Conservation (phyloP, 495 filamentous ascomycete species). For the Lophiotrema nucula region DNA sequence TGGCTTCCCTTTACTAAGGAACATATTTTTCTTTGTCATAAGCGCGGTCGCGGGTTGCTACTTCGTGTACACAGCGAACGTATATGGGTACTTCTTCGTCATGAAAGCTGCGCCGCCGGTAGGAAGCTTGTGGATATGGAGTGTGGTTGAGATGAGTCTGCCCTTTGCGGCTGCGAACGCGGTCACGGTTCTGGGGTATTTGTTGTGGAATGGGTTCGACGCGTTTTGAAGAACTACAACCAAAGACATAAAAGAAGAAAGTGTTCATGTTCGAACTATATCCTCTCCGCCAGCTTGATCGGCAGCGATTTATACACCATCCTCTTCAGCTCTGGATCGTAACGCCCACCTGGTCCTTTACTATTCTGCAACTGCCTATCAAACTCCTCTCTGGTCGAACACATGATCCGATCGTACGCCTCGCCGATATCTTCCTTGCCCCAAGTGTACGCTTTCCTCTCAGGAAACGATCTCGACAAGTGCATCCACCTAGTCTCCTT, state of each 20-base stretch:
- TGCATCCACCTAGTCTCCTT: constrained; percentile 15
- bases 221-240: constrained; percentile 15
- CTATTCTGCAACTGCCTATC: constrained; percentile 14
- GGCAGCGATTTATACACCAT: constrained; percentile 17
- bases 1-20: constrained; percentile 45
- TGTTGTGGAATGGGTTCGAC: constrained; percentile 71
- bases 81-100: constrained; percentile 73
- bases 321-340: constrained; percentile 9
- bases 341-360: constrained; percentile 12
- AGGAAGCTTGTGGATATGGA: constrained; percentile 94
- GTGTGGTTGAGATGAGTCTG: constrained; percentile 81
- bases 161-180: constrained; percentile 62
- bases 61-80: constrained; percentile 77
- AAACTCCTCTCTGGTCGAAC: constrained; percentile 22
- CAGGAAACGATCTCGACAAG: not conserved
- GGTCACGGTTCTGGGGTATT: constrained; percentile 59
- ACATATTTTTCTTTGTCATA: constrained; percentile 59
- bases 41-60: constrained; percentile 65
- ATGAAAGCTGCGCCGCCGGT: constrained; percentile 89
- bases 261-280: not conserved
- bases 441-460: constrained; percentile 1
- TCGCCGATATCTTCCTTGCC: constrained; percentile 5
- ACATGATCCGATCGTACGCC: constrained; percentile 20
- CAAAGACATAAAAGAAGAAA: not conserved
- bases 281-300: not conserved